phyloP scores from a whole-genome alignment of 441 rosid species.

The Gossypium lobatum region DNA sequence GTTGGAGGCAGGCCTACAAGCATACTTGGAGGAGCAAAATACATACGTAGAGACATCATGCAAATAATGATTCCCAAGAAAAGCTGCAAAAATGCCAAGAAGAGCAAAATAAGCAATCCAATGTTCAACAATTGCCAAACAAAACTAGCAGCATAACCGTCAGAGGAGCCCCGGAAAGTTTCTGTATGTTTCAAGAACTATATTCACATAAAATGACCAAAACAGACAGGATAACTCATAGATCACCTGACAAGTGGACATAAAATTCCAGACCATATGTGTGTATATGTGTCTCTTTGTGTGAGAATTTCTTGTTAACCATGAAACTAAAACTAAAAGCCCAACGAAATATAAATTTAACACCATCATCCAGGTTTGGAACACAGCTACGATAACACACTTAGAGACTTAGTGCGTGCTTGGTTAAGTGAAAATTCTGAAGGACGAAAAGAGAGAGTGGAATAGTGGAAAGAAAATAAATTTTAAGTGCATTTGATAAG shows the following conservation, averaged over 20 bases:
- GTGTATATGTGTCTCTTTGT: neutral
- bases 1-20: conserved; percentile 15
- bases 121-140: neutral
- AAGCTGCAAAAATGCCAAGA: conserved; percentile 12
- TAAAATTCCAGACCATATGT: neutral
- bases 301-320: conserved; percentile 10
- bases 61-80: conserved; percentile 19
- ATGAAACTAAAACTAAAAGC: conserved; percentile 2
- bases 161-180: neutral
- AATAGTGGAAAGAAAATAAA: neutral
- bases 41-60: conserved; percentile 20
- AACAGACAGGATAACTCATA: neutral
- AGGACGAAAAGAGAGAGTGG: neutral
- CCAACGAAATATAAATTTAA: conserved; percentile 39
- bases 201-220: neutral
- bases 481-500: neutral
- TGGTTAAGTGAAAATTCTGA: neutral
- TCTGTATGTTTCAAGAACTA: neutral
- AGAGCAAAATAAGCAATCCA: neutral
- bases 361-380: conserved; percentile 51
- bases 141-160: neutral
- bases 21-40: conserved; percentile 17
- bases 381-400: conserved; percentile 22
- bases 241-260: neutral
- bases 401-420: neutral